Evolutionary conservation across 495 filamentous ascomycete species (phyloP), one percentile per base, ranked within the genome.

Genomic region (Neurospora sp.): DNA sequence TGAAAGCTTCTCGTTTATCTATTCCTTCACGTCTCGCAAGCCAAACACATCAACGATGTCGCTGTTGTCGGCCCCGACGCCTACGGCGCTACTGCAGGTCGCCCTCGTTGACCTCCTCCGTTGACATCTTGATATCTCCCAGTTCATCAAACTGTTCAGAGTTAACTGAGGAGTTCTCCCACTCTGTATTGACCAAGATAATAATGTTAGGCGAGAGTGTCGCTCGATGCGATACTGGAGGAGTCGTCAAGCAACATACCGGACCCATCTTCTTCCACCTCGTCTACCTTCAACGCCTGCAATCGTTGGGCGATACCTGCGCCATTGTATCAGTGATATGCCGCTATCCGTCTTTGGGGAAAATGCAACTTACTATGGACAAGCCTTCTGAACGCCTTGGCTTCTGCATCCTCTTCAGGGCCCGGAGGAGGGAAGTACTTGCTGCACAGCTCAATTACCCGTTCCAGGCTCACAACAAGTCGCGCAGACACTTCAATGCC

Each of bases 221-320:
- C 78, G 81, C 78, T 80, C 42, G 79, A 81, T 59, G 78, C 78
- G 71, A 78, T 76, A 74, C 80, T 82, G 44, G 79, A 77, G 71
- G 80, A 83, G 74, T 83, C 81, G 77, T 81, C 83, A 69, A 77
- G 75, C 41, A 74, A 84, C 85, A 78, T 85, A 85, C 87, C 87
- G 61, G 86, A 87, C 76, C 80, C 85, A 42, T 88, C 86, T 53
- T 88, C 87, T 72, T 88, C 87, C 69, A 83, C 74, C 41, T 88
- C 86, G 22, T 87, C 86, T 10, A 88, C 85, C 11, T 78, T 81
- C 27, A 83, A 74, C 53, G 73, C 79, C 5, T 76, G 78, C 73
- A 88, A 74, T 22, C 79, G 73, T 18, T 84, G 80, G n/a, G 83
- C 37, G 31, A 87, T 79, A 71, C 20, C 86, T 88, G 71, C 35